Evolutionary conservation across 2,329 filamentous ascomycete genomes (phyloP), one percentile per base, ranked within the genome.

Genomic region (Plenodomus tracheiphilus): DNA sequence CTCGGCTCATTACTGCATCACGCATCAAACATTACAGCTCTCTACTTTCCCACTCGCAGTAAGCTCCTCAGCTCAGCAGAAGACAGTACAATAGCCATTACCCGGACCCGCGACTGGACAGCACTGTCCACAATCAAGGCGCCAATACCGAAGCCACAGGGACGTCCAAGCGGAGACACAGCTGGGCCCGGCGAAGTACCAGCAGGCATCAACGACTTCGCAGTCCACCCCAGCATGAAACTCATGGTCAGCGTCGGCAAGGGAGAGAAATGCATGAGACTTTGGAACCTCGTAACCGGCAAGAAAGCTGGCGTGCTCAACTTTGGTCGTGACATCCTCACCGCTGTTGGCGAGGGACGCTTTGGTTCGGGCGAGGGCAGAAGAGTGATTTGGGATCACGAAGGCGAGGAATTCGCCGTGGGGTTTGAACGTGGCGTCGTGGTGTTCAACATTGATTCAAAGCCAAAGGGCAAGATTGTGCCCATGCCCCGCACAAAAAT

Each of bases 241-340:
- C 79, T 99, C 42, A 96, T 97, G 89, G 85, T 99, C 51, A 95
- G 85, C 61, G 91, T 97, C 8, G 88, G 90, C 59, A 90, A 87
- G 64, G 91, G 91, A 57, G 94, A 99, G 76, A 86, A 85, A 57
- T 91, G 87, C 66, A 95, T 99, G 89, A 80, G 94, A 56, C 74
- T 97, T 57, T 99, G 94, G 94, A 97, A 99, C 67, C 73, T 99
- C 56, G 91, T 97, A 58, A 97, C 93, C 2, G 94, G 92, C 15
- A 96, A 93, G 77, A 97, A 96, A 76, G 92, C 92, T 1, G 91
- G 92, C 22, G 92, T 96, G 43, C 76, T 99, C 61, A 94, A 89
- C 69, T 97, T 97, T 70, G 83, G 82, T 57, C 81, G 83, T 48
- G 83, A 86, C 0, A 80, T 94, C 63, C 77, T 97, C 43, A 79